Percentiles rank a stretch among this genome's conserved stretches.
Evolutionary conservation across 257 asterid species (phyloP).

Genomic region (Lavandula angustifolia): DNA sequence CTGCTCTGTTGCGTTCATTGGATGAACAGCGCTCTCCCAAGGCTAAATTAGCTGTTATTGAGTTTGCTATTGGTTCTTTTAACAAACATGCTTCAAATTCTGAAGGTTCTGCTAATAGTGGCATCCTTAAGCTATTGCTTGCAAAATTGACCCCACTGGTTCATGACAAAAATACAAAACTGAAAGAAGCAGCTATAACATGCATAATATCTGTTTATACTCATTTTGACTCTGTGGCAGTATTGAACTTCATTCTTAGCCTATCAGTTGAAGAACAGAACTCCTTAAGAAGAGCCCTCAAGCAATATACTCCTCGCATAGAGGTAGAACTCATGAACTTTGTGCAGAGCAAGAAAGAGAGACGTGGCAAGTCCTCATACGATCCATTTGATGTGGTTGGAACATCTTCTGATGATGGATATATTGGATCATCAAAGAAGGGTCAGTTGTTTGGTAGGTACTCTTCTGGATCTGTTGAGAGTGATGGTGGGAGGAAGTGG

Average conservation of each 20-base stretch:
- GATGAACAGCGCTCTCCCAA: conserved; percentile 99
- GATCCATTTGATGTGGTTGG: conserved; percentile 89
- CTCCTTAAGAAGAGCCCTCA: conserved; percentile 90
- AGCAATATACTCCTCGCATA: conserved; percentile 97
- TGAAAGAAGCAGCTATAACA: conserved; percentile 90
- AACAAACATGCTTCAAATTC: conserved; percentile 76
- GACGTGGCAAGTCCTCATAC: conserved; percentile 79
- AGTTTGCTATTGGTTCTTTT: conserved; percentile 88
- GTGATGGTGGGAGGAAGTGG: conserved; percentile 94
- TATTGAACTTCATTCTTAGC: conserved; percentile 82
- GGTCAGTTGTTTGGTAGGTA: conserved; percentile 78
- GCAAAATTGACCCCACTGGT: conserved; percentile 85
- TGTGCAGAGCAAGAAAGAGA: conserved; percentile 93
- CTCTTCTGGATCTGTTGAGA: conserved; percentile 87
- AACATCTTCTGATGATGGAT: conserved; percentile 93
- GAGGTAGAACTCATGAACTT: conserved; percentile 97
- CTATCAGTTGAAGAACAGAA: conserved; percentile 96
- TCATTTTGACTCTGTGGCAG: conserved; percentile 78
- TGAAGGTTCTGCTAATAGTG: conserved; percentile 82
- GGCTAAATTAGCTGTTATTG: conserved; percentile 96
- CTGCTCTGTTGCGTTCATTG: conserved; percentile 91
- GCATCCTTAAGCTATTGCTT: conserved; percentile 95
- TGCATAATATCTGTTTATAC: conserved; percentile 90
- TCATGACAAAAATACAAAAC: conserved; percentile 87
- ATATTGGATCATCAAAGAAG: conserved; percentile 66